These are phyloP conservation scores for Marasmius sp. DNA, from an alignment of 1,284 basidiomycete species.

Conservation along the genomic window DNA sequence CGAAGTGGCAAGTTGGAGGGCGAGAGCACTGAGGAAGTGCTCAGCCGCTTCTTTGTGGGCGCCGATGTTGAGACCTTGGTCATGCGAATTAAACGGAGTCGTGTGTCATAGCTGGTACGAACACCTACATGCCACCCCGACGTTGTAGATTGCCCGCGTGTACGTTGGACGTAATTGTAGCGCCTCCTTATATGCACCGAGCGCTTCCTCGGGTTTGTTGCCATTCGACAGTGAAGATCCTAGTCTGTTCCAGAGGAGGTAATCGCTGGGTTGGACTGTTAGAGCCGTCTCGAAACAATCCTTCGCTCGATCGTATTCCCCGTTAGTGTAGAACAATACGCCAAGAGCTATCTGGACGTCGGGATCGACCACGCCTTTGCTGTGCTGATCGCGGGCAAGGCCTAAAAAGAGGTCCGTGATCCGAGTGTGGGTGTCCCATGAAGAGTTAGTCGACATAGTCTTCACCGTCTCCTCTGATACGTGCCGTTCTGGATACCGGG, in stretches of 20 bases:
- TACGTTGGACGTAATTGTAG: slow-evolving; percentile 94
- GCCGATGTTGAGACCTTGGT: slow-evolving; percentile 87
- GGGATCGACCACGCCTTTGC: slow-evolving; percentile 75
- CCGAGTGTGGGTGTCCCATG: slow-evolving; percentile 85
- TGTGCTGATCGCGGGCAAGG: slow-evolving; percentile 82
- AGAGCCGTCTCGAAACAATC: slow-evolving; percentile 93
- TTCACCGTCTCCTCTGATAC: slow-evolving; percentile 59
- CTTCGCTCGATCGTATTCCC: slow-evolving; percentile 77
- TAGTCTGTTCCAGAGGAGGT: slow-evolving; percentile 93
- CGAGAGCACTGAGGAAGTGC: slow-evolving; percentile 92
- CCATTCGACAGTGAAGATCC: slow-evolving; percentile 97
- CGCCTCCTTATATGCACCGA: slow-evolving; percentile 93
- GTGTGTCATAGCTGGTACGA: background rate
- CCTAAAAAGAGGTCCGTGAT: slow-evolving; percentile 84
- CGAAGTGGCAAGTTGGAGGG: slow-evolving; percentile 65
- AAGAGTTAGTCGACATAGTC: slow-evolving; percentile 56
- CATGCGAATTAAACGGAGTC: slow-evolving; percentile 3
- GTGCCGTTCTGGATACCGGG: slow-evolving; percentile 71
- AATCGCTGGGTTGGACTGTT: slow-evolving; percentile 83
- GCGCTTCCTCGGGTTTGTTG: slow-evolving; percentile 91
- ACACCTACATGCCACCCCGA: slow-evolving; percentile 88
- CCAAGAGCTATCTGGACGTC: slow-evolving; percentile 95
- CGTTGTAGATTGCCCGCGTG: slow-evolving; percentile 96
- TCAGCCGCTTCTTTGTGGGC: slow-evolving; percentile 96
- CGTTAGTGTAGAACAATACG: slow-evolving; percentile 88